Base-by-base conservation (phyloP, 768 basidiomycete species). In the Phylloporus arenicola region DNA sequence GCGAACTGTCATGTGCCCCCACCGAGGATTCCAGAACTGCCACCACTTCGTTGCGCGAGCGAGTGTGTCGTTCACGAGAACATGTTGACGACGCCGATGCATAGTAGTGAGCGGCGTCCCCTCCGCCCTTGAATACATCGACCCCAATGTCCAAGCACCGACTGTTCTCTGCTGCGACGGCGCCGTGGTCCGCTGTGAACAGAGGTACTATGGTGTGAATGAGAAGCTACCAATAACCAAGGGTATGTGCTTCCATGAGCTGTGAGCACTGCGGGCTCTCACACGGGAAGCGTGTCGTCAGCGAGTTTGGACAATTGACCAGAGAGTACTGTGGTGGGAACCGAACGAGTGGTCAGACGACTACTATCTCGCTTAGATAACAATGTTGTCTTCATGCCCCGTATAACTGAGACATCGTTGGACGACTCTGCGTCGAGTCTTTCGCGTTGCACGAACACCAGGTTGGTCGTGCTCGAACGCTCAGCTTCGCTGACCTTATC, bases 1-100 rank as follows among this genome's bases (percentile, higher is more conserved):
- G 19, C 92, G 83, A 29, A 94, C 77, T 24, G 82, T 84, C 83
- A 92, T 87, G 90, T 88, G 0, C 91, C 91, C 16, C 89, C 91
- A 3, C 87, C 90, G n/a, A 89, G 90, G 41, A 92, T 85, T 3
- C 87, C 88, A 11, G 88, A 86, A 10, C 86, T 88, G 13, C 5
- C 30, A 31, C 30, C 4, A 31, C n/a, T n/a, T 41, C 34, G 19
- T 27, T 44, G 50, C 50, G 25, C 45, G 12, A 57, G 51, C 29
- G 22, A 19, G 19, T 31, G 16, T 53, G 34, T 39, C 10, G 17
- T 30, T 63, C 61, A 92, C 77, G 89, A 90, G 65, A 93, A 96
- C 83, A 91, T 91, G 65, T 92, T 93, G 45, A 92, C 81, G 3
- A 89, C 84, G 6, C 88, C 87, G 30, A 72, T 72, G 63, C 95